Percentiles rank a stretch among this genome's conserved stretches.
These are phyloP conservation scores for Diaporthe nobilis DNA, from an alignment of 2,329 filamentous ascomycete species.

Conservation along the genomic window DNA sequence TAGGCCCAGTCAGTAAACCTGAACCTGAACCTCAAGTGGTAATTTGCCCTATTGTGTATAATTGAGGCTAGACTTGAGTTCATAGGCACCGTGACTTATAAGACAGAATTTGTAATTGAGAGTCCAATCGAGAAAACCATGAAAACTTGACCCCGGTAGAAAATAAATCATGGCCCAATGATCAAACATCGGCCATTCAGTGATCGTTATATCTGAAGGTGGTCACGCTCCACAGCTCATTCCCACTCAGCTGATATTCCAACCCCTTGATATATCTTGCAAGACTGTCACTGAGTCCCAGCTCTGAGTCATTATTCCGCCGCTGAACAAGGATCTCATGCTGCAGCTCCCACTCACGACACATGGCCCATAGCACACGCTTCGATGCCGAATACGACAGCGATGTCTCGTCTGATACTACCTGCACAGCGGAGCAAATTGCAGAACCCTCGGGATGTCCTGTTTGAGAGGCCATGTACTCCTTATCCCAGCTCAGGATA, in stretches of 20 bases:
- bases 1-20: background rate
- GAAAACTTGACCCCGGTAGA: background rate
- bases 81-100: background rate
- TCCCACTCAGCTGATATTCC: conserved; percentile 50
- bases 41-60: background rate
- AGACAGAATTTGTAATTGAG: background rate
- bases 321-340: conserved; percentile 40
- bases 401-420: conserved; percentile 47
- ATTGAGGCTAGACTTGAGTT: background rate
- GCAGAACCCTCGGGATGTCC: conserved; percentile 45
- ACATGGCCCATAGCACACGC: conserved; percentile 36
- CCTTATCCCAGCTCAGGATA: conserved; percentile 58
- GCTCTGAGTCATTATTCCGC: background rate
- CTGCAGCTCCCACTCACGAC: conserved; percentile 41
- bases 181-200: background rate
- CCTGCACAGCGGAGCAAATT: conserved; percentile 51
- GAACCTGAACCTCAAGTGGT: background rate
- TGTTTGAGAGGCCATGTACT: conserved; percentile 44
- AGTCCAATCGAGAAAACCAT: background rate
- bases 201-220: conserved; percentile 46
- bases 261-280: conserved; percentile 51
- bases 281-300: background rate
- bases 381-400: conserved; percentile 41
- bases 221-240: conserved; percentile 48
- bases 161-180: background rate